Base-by-base conservation (phyloP, 176 grass and related monocot species). In the Oryza brachyantha region DNA sequence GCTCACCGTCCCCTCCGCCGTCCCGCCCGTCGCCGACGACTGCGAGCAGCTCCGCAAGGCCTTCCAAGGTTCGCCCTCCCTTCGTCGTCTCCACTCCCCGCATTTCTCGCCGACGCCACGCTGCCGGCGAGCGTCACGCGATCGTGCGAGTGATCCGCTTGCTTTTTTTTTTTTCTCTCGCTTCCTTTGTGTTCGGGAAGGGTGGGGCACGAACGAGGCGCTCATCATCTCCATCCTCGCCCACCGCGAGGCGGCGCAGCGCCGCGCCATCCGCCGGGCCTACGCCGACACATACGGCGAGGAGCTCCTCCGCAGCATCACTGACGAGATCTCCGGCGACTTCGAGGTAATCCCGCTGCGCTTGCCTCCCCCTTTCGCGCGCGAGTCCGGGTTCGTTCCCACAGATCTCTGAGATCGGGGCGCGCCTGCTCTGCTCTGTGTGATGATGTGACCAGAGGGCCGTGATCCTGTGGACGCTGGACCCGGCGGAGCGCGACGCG, bases 191-290 rank as follows among this genome's bases (percentile, higher is more conserved):
- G 25, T 31, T n/a, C 2, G n/a, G 7, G 41, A 61, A 97, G 95
- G 95, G 50, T 97, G 92, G 95, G 92, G 95, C 80, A 97, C 95
- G 32, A 89, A 97, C 62, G 92, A 97, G 80, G 79, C 45, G 13
- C 78, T 94, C 72, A 97, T 97, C 87, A 83, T 97, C 89, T 94
- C 95, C 64, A 85, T 97, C 77, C 91, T 97, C 3, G 95, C 85
- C 72, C 95, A 97, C 85, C 95, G 95, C 66, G 79, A 88, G 34
- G 89, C 92, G 5, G 83, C 83, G 48, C 91, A 92, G 77, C 92
- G 91, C 69, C 63, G 76, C 42, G 83, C 87, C 85, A 94, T 97
- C 78, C 92, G 95, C 83, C 74, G 79, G 28, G 40, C 79, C 40
- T 97, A 97, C 83, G 72, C 81, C 38, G 80, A 89, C n/a, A 67